phyloP scores from a whole-genome alignment of 768 basidiomycete genomes.

The Cystofilobasidium bisporidii region DNA sequence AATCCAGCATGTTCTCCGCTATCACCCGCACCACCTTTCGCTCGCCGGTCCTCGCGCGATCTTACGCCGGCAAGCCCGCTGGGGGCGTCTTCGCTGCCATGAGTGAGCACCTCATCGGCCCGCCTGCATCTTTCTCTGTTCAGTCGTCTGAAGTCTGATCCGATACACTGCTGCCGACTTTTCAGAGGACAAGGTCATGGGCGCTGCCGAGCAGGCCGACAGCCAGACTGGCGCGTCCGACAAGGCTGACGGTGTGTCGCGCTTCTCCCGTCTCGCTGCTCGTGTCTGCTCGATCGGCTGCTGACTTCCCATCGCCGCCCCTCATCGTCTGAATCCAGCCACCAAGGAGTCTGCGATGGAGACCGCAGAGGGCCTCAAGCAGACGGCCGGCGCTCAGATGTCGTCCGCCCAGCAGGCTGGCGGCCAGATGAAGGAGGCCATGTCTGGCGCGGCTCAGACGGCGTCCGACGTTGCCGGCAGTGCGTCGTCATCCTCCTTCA shows the following conservation, averaged over 20 bases:
- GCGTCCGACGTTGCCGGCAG: neutral
- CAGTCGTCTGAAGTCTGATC: no score
- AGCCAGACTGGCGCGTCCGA: neutral
- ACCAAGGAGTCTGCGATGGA: neutral
- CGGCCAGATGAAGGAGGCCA: neutral
- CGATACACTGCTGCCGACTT: neutral
- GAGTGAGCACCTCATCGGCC: neutral
- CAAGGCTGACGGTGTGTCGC: neutral
- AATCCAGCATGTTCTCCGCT: slow-evolving; percentile 2
- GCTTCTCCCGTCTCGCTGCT: neutral
- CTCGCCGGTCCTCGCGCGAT: neutral
- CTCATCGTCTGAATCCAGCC: no score
- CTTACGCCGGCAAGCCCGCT: neutral
- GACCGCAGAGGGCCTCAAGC: neutral
- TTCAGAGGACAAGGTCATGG: slow-evolving; percentile 2
- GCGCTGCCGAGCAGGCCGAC: slow-evolving; percentile 1
- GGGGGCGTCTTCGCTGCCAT: neutral
- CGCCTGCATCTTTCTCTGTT: neutral
- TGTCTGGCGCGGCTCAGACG: neutral
- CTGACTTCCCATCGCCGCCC: neutral
- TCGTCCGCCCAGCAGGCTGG: neutral
- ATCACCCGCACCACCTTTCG: slow-evolving; percentile 9
- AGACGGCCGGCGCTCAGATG: neutral
- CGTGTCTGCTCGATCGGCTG: neutral
- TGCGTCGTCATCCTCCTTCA: neutral